phyloP scores from a whole-genome alignment of 257 asterid species.

The Fraxinus quadrangulata region DNA sequence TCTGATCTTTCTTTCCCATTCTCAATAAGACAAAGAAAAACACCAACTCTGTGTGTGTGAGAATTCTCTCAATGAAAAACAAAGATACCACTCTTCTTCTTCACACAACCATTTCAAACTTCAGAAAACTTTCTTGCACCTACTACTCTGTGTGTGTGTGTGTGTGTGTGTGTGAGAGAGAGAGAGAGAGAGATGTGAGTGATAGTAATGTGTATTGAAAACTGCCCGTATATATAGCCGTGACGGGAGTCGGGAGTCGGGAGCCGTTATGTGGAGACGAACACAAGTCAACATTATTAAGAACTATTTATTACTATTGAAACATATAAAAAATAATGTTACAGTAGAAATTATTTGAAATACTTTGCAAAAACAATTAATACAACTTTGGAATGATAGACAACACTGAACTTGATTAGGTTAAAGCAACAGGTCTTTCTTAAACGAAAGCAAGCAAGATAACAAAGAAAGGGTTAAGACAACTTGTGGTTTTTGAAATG shows the following conservation, averaged over 20 bases:
- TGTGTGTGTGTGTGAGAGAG: constrained; percentile 27
- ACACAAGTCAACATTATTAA: constrained; percentile 5
- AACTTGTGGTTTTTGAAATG: too few relatives aligned
- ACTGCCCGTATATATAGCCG: constrained; percentile 55
- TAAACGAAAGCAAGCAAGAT: too few relatives aligned
- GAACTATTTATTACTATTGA: too few relatives aligned
- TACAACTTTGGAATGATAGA: too few relatives aligned
- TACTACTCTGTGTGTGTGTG: not conserved
- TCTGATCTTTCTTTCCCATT: constrained; percentile 77
- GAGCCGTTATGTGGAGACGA: constrained; percentile 34
- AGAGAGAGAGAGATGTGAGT: constrained; percentile 15
- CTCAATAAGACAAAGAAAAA: constrained; percentile 8
- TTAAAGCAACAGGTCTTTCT: too few relatives aligned
- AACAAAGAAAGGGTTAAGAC: too few relatives aligned
- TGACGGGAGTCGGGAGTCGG: constrained; percentile 36
- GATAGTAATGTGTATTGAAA: constrained; percentile 21
- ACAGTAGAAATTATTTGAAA: too few relatives aligned
- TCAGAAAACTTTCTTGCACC: not conserved
- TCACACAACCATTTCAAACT: constrained; percentile 72
- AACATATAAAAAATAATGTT: too few relatives aligned
- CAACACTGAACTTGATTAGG: too few relatives aligned
- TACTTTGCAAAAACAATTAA: too few relatives aligned
- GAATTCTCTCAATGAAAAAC: constrained; percentile 41
- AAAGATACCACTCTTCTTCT: constrained; percentile 61
- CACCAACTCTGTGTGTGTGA: constrained; percentile 17